Base-by-base conservation (phyloP, 108 stramenopile genomes). In the Nannochloropsis gaditana region DNA sequence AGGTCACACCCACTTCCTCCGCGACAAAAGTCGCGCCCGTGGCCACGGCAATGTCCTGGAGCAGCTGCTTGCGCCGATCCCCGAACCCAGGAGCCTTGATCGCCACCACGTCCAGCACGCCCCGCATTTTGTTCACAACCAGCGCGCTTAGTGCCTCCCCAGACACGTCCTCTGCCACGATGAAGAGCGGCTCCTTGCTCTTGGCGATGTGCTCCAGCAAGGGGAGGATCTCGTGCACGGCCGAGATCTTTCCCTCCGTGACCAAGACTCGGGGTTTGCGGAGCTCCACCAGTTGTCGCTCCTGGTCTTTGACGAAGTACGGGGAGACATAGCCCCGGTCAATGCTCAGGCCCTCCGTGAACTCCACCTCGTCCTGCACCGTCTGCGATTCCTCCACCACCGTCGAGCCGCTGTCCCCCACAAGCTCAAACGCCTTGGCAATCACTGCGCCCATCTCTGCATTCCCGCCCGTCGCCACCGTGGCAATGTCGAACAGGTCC, bases 91-190 rank as follows among this genome's bases (percentile, higher is more conserved):
- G 97, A 5, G 97, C 96, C 87, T 95, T 95, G 86, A 98, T 96
- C 83, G 97, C 97, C 42, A 83, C 94, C 42, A 98, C 96, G 90
- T 98, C 96, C 3, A 98, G 92, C 43, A 97, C 96, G 45, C 96
- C 97, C 43, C 97, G 91, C 95, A 98, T 96, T 88, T 98, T 98
- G 95, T 98, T 98, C 83, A 98, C 97, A 59, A 98, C 97, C 19
- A 98, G 92, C 41, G 96, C 96, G 50, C 94, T 95, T 31, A 98
- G 92, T 45, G 97, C 97, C 87, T 98, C 97, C 9, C 97, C 97
- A 41, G 95, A 93, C 45, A 98, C 96, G 92, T 98, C 97, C 88
- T 98, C 97, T 81, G 97, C 96, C 43, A 96, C 92, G 84, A 98
- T 95, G 83, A 97, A 93, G 80, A 98, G 90, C 11, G 96, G 96